Percentiles rank a stretch among this genome's conserved stretches.
Conservation (phyloP, 2,329 filamentous ascomycete genomes). For the Alternaria ethzedia region DNA sequence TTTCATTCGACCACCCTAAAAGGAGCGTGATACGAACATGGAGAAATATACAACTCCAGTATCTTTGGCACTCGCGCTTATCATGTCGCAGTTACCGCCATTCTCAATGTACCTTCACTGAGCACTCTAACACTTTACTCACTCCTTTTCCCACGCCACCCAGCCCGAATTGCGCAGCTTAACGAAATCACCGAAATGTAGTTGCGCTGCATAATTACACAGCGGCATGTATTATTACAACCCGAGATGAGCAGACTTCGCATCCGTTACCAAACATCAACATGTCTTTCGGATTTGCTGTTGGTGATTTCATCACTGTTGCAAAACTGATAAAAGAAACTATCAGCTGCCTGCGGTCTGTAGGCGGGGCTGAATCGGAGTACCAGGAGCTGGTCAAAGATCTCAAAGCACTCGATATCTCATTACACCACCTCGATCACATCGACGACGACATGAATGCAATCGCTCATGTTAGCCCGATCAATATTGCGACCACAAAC, state of each 20-base stretch:
- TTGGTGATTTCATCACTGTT: not conserved
- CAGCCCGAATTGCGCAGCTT: not conserved
- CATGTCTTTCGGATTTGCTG: not conserved
- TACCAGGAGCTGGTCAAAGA: not conserved
- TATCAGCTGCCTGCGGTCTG: not conserved
- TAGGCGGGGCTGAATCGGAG: not conserved
- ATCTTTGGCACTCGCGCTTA: not conserved
- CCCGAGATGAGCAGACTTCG: not conserved
- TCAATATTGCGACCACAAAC: not conserved
- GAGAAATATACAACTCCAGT: not conserved
- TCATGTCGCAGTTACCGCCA: not conserved
- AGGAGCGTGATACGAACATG: not conserved
- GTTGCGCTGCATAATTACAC: fast-evolving
- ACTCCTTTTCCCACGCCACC: not conserved
- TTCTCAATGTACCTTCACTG: fast-evolving
- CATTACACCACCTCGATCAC: not conserved
- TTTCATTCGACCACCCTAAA: not conserved
- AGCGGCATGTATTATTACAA: not conserved
- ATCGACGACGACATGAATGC: not conserved
- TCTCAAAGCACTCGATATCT: not conserved
- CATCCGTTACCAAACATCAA: not conserved
- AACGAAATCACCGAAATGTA: not conserved
- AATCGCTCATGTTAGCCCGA: not conserved
- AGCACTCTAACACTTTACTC: not conserved
- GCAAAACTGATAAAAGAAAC: not conserved